Conservation (phyloP, 352 stramenopile species). For the Pythium grandisporangium region DNA sequence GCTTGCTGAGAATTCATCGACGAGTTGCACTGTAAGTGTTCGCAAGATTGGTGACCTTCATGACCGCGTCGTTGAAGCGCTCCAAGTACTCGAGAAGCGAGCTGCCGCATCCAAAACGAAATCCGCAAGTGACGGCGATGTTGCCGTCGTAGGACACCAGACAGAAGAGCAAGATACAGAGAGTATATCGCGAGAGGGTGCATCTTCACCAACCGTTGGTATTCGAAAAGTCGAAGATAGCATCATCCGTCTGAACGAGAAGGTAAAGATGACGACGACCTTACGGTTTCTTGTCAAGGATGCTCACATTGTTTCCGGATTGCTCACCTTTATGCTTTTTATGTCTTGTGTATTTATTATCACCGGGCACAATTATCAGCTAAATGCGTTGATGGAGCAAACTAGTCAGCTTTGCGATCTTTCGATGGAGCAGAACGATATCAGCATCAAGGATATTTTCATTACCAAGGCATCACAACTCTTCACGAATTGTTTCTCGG, state of each 20-base stretch:
- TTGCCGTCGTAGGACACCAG: too few species aligned
- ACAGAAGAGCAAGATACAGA: too few species aligned
- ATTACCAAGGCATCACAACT: slow-evolving; percentile 49
- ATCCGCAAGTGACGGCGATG: too few species aligned
- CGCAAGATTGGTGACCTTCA: slow-evolving; percentile 53
- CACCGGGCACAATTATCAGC: slow-evolving; percentile 15
- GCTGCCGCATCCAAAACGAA: slow-evolving; percentile 19
- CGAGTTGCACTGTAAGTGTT: slow-evolving; percentile 40
- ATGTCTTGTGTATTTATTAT: too few species aligned
- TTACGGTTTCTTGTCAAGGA: too few species aligned
- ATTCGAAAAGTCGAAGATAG: slow-evolving; percentile 60
- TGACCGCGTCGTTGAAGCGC: slow-evolving; percentile 56
- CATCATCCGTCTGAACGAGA: slow-evolving; percentile 48
- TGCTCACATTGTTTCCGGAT: not conserved
- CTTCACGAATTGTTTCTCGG: slow-evolving; percentile 73
- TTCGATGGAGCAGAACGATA: slow-evolving; percentile 63
- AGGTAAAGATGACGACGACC: slow-evolving; percentile 43
- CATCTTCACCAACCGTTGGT: slow-evolving; percentile 26
- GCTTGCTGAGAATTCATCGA: slow-evolving; percentile 39
- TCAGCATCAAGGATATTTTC: slow-evolving; percentile 65
- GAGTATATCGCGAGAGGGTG: too few species aligned
- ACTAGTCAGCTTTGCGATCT: slow-evolving; percentile 68
- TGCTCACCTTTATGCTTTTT: not conserved
- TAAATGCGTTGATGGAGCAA: slow-evolving; percentile 40
- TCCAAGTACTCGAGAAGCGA: slow-evolving; percentile 60